Conservation (phyloP, 2,329 filamentous ascomycete genomes). For the Lachnellula willkommii region DNA sequence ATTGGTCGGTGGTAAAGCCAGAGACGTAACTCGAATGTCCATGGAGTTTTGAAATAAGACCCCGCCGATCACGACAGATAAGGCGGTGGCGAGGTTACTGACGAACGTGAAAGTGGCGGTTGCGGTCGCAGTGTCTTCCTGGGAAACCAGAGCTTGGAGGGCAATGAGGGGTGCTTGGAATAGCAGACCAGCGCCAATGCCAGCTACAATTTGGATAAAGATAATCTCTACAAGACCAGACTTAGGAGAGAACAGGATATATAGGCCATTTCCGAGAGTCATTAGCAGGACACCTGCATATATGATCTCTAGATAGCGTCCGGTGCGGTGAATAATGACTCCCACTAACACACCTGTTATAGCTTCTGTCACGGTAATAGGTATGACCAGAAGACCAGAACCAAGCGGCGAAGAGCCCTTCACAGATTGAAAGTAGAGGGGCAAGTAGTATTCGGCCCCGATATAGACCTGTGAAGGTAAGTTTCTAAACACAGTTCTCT, state of each 20-base stretch:
- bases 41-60: conserved; percentile 37
- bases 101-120: conserved; percentile 47
- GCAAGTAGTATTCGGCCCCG: conserved; percentile 39
- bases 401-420: conserved; percentile 64
- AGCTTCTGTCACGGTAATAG: conserved; percentile 55
- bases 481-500: not conserved
- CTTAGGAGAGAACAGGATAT: conserved; percentile 36
- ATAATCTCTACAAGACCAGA: conserved; percentile 39
- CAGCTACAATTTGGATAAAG: conserved; percentile 45
- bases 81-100: conserved; percentile 37
- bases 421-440: conserved; percentile 75
- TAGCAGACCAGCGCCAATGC: conserved; percentile 46
- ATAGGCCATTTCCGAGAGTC: conserved; percentile 42
- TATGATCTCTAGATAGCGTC: conserved; percentile 42
- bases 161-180: conserved; percentile 53
- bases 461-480: conserved; percentile 33
- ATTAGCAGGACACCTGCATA: conserved; percentile 39
- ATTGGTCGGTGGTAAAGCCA: conserved; percentile 2
- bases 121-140: conserved; percentile 38
- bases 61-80: conserved; percentile 42
- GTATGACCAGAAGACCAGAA: conserved; percentile 69
- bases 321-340: conserved; percentile 44
- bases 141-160: conserved; percentile 45
- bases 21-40: conserved; percentile 1
- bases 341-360: conserved; percentile 44